Evolutionary conservation across 208 protist species (phyloP), one percentile per base, ranked within the genome.

Genomic region (Wallacemonas rigidus): DNA sequence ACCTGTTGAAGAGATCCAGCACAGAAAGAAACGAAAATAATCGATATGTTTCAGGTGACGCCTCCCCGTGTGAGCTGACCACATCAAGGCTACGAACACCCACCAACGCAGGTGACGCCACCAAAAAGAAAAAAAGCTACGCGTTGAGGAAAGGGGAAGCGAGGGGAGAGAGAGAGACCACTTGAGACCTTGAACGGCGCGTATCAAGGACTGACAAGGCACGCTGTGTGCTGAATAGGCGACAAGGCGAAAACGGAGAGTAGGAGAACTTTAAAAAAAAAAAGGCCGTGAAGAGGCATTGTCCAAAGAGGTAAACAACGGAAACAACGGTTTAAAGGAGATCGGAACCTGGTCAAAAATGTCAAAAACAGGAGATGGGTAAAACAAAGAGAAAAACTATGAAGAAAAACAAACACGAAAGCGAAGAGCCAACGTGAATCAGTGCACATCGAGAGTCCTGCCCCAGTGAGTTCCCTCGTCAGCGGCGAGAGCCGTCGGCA

Each of bases 381-480:
- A 62, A 67, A 69, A 64, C 44, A 65, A 45, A 67, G 26, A 14
- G 48, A 67, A 48, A 69, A 45, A 58, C 12, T 3, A 69, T 11
- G 43, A 51, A 51, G 4, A 67, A 44, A 26, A 67, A 67, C 15
- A 50, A 57, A 57, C 53, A 7, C 1, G 17, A 67, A 55, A 60
- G 51, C 43, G 38, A 60, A 4, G 41, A 44, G 2, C 0, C 60
- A 26, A 26, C 12, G 40, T 39, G 8, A 6, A 71, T 57, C 11
- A 47, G 7, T 47, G 36, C 41, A 68, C 62, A 68, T 55, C 17
- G 4, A 6, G 11, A 7, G 53, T 68, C 62, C 5, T 17, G 15
- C 62, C 6, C 53, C 1, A 1, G n/a, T n/a, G n/a, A 38, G 11
- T 57, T 6, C 7, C 7, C 6, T 11, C 26, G 7, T 65, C 5